Evolutionary conservation across 2,329 filamentous ascomycete species (phyloP).

Genomic region (Zasmidium angulare): DNA sequence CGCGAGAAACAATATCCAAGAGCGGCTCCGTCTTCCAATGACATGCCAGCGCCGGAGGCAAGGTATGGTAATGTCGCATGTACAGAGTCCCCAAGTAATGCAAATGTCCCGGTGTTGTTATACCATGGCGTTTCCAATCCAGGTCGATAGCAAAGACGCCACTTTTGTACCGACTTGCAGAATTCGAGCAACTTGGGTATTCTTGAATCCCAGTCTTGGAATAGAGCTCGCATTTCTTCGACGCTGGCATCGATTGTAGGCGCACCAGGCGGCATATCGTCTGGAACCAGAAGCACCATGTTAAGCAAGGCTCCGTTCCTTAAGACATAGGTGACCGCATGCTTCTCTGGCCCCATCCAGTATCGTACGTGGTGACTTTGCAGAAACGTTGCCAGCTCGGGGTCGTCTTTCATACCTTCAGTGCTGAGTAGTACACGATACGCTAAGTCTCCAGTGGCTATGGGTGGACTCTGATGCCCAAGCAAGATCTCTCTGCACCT

Average conservation of each 20-base stretch:
- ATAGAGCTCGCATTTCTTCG: conserved; percentile 55
- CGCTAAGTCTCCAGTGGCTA: conserved; percentile 52
- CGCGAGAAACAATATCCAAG: conserved; percentile 41
- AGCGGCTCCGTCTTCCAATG: conserved; percentile 60
- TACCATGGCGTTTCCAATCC: conserved; percentile 56
- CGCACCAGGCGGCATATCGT: conserved; percentile 48
- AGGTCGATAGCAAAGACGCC: conserved; percentile 59
- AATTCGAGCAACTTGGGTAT: conserved; percentile 55
- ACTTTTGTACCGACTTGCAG: conserved; percentile 61
- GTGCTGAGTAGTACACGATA: conserved; percentile 51
- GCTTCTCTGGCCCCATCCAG: conserved; percentile 54
- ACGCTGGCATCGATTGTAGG: conserved; percentile 52
- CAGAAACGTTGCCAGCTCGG: conserved; percentile 47
- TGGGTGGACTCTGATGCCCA: conserved; percentile 47
- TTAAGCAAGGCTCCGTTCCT: conserved; percentile 51
- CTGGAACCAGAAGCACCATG: conserved; percentile 53
- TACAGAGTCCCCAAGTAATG: conserved; percentile 63
- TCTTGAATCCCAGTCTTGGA: conserved; percentile 54
- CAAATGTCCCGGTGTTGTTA: conserved; percentile 56
- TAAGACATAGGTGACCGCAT: conserved; percentile 55
- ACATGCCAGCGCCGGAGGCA: conserved; percentile 59
- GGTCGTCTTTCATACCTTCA: conserved; percentile 48
- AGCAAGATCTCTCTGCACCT: conserved; percentile 47
- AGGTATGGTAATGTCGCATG: conserved; percentile 66
- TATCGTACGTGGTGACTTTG: conserved; percentile 53